These are phyloP conservation scores for Vaccinium corymbosum DNA, from an alignment of 148 eudicot species.

Conservation along the genomic window DNA sequence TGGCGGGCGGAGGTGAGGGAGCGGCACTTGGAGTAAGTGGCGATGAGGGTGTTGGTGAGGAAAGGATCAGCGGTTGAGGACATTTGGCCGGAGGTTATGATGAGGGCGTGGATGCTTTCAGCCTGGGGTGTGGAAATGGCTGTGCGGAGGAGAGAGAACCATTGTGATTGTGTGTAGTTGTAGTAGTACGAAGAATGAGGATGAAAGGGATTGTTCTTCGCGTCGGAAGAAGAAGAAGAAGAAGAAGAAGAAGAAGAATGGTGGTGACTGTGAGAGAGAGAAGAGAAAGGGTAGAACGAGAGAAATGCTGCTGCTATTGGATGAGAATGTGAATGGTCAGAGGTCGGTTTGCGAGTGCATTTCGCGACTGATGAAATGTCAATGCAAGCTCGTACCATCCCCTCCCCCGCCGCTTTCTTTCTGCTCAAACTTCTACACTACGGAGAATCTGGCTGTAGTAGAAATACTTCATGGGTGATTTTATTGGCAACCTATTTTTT, in stretches of 20 bases:
- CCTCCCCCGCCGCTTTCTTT: neutral
- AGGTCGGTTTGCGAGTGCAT: neutral
- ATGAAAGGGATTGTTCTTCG: too few relatives aligned
- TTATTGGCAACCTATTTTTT: too few relatives aligned
- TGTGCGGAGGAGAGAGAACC: slow-evolving; percentile 20
- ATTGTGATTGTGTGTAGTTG: neutral
- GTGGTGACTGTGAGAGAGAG: neutral
- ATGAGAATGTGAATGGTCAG: neutral
- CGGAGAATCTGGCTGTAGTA: too few relatives aligned
- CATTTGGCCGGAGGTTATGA: slow-evolving; percentile 17
- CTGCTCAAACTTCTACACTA: neutral
- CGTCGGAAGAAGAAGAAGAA: neutral
- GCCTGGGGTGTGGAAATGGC: slow-evolving; percentile 16
- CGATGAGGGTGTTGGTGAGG: slow-evolving; percentile 26
- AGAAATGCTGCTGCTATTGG: neutral
- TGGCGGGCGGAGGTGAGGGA: slow-evolving; percentile 15
- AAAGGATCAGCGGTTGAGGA: slow-evolving; percentile 3
- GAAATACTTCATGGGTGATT: too few relatives aligned
- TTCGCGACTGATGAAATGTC: neutral
- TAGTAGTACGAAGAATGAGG: neutral
- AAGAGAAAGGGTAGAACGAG: neutral
- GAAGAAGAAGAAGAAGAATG: neutral
- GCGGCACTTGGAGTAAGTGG: slow-evolving; percentile 12
- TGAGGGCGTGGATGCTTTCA: slow-evolving; percentile 18
- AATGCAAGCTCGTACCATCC: neutral